Base-by-base conservation (phyloP, 164 flowering plant species). In the Umbellularia californica region DNA sequence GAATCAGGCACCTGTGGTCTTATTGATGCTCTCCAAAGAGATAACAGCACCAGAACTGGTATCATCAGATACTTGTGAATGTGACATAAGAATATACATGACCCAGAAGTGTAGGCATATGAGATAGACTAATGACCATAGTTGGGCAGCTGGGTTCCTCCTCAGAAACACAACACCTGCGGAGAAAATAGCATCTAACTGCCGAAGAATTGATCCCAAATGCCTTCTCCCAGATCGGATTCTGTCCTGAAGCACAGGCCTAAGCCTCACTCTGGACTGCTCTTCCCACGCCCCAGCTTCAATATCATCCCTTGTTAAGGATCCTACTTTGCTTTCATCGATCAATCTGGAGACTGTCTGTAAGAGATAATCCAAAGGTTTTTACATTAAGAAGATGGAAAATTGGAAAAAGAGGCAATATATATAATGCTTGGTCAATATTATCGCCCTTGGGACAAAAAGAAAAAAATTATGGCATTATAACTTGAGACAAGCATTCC, bases 41-140 rank as follows among this genome's bases (percentile, higher is more conserved):
- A 93, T 20, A 27, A 89, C 85, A 13, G 98, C 97, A 77, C 97
- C 97, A 19, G 97, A 87, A 68, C 76, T 80, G 30, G 60, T 55
- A 35, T 85, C 87, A 69, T 80, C 81, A 15, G 92, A 79, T 15
- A 83, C 77, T 23, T 80, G 83, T 24, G 97, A 85, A 73, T 87
- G 89, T 20, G 97, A 89, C 78, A 75, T 75, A 14, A 95, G 83
- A 75, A 93, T 95, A 69, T 95, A 95, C 64, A 87, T 65, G 66
- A 90, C 97, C 99, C 99, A 93, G 14, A 90, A 72, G 78, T 95
- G 99, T 73, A 95, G 94, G 86, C 90, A 90, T 19, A 89, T 83
- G 15, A 92, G 78, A 84, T 95, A 95, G 60, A 84, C 80, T 47
- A 87, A 6, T 10, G 94, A 75, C 87, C 90, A 92, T 14, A 83